Conservation (phyloP, 2,329 filamentous ascomycete genomes). For the Fusarium sp. region DNA sequence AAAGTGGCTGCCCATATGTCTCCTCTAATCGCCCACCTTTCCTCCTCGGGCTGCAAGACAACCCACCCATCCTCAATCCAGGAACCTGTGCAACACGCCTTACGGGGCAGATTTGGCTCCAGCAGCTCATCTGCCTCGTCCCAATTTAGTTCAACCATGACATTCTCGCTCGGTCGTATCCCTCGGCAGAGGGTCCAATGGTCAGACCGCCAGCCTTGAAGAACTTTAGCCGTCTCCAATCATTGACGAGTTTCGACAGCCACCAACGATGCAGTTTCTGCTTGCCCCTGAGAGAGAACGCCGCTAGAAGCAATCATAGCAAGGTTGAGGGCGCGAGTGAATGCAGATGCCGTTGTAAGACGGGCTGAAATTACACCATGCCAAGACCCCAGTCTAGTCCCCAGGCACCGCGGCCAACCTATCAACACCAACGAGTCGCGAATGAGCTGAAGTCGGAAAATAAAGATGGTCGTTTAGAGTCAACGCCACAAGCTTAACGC, state of each 20-base stretch:
- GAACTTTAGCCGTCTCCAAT: background rate
- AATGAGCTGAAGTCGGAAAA: background rate
- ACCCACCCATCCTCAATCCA: background rate
- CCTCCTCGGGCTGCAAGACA: background rate
- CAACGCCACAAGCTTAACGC: conserved; percentile 8
- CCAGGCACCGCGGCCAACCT: background rate
- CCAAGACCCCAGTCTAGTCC: background rate
- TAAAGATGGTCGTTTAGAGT: background rate
- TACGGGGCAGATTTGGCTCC: background rate
- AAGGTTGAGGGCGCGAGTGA: background rate
- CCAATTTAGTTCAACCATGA: background rate
- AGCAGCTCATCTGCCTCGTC: background rate
- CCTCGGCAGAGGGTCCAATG: background rate
- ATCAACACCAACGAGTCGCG: background rate
- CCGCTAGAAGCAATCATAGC: background rate
- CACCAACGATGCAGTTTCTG: conserved; percentile 1
- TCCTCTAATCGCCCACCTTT: background rate
- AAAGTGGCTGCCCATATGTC: conserved; percentile 3
- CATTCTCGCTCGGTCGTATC: background rate
- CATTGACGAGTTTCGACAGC: background rate
- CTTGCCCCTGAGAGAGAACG: background rate
- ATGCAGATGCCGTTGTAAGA: background rate
- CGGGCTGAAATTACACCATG: conserved; percentile 10
- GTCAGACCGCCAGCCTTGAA: background rate
- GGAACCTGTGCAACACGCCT: background rate